Conservation (phyloP, 2,329 filamentous ascomycete species). For the Sarocladium kiliense region DNA sequence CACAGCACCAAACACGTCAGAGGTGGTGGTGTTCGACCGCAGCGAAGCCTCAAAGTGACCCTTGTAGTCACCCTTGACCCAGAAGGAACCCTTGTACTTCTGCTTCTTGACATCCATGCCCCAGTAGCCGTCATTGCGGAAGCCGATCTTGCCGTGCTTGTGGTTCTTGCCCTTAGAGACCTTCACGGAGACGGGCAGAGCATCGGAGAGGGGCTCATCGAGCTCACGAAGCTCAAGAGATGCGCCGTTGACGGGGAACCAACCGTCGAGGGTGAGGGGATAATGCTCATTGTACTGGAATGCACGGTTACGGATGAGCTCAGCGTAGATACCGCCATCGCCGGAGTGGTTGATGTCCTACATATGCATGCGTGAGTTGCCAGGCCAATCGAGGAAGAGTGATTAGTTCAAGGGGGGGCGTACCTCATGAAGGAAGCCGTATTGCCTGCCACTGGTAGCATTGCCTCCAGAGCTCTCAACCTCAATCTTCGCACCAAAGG, state of each 20-base stretch:
- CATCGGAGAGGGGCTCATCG: constrained; percentile 43
- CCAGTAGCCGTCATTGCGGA: constrained; percentile 52
- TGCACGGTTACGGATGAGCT: constrained; percentile 64
- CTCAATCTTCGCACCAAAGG: constrained; percentile 27
- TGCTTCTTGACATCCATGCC: constrained; percentile 49
- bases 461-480: constrained; percentile 34
- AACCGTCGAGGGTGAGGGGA: constrained; percentile 39
- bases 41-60: constrained; percentile 43
- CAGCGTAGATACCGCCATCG: constrained; percentile 68
- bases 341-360: constrained; percentile 64
- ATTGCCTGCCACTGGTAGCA: constrained; percentile 37
- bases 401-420: background rate
- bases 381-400: too few species aligned
- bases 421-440: constrained; percentile 41
- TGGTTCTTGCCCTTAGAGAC: constrained; percentile 29
- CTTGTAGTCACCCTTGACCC: constrained; percentile 44
- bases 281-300: constrained; percentile 51
- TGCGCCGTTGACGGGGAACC: constrained; percentile 37
- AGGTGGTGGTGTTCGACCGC: constrained; percentile 35
- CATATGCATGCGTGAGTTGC: accelerated
- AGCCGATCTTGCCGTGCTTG: constrained; percentile 33
- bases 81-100: constrained; percentile 46
- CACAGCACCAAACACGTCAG: constrained; percentile 39
- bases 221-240: constrained; percentile 41
- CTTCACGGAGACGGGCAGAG: constrained; percentile 46